phyloP scores from a whole-genome alignment of 345 rosid genomes.

The Moringa oleifera region DNA sequence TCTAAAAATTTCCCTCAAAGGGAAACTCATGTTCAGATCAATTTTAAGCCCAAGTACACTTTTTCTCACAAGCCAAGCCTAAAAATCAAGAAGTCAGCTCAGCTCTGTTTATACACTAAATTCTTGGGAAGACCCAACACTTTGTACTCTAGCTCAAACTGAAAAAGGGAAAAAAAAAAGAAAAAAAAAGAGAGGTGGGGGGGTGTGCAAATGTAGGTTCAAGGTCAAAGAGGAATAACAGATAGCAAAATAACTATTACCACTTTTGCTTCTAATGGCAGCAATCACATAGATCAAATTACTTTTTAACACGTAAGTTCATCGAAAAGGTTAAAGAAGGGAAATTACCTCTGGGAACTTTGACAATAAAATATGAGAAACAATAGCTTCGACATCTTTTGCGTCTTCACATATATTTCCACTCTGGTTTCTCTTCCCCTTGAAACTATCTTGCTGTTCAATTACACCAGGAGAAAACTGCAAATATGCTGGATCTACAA shows the following conservation, averaged over 20 bases:
- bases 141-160: no score
- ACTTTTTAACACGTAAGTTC: neutral
- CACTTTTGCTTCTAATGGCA: no score
- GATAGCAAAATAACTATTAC: no score
- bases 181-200: no score
- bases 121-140: neutral
- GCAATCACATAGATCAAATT: neutral
- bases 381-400: slow-evolving; percentile 42
- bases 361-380: slow-evolving; percentile 35
- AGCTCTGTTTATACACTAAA: neutral
- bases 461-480: slow-evolving; percentile 24
- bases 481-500: slow-evolving; percentile 68
- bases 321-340: neutral
- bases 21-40: no score
- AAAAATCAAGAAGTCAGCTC: neutral
- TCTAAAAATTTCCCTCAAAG: no score
- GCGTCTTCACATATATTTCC: slow-evolving; percentile 28
- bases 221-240: no score
- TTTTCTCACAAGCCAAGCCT: neutral
- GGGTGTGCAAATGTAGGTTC: no score
- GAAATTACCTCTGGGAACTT: slow-evolving; percentile 49
- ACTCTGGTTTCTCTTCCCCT: slow-evolving; percentile 14
- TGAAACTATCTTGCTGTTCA: slow-evolving; percentile 26
- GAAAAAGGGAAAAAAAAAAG: no score
- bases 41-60: no score